Evolutionary conservation across 2,329 filamentous ascomycete genomes (phyloP).

Genomic region (Fusarium sp.): DNA sequence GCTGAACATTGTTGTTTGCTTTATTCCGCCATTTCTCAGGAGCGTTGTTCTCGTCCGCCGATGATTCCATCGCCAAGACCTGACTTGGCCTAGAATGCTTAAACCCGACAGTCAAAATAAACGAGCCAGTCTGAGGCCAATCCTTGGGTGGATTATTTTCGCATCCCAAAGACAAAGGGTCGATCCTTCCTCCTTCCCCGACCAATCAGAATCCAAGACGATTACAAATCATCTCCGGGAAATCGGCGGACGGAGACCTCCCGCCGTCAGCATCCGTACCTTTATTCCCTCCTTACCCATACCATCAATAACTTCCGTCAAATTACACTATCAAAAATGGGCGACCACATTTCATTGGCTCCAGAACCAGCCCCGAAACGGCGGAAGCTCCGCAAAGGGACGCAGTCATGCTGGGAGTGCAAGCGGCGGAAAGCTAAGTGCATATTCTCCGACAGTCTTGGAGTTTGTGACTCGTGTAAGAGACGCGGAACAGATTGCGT

Average conservation of each 20-base stretch:
- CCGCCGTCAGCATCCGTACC: not conserved
- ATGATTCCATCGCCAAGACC: not conserved
- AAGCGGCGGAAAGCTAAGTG: conserved; percentile 66
- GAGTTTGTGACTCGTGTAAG: conserved; percentile 59
- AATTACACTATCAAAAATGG: conserved; percentile 15
- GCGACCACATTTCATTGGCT: conserved; percentile 10
- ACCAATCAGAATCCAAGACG: not conserved
- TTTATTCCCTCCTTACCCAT: not conserved
- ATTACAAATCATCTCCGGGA: conserved; percentile 33
- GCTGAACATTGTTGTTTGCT: accelerated
- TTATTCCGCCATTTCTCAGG: conserved; percentile 8
- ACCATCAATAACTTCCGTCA: not conserved
- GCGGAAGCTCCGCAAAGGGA: conserved; percentile 63
- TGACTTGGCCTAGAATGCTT: not conserved
- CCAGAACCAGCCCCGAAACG: conserved; percentile 28
- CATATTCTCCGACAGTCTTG: conserved; percentile 54
- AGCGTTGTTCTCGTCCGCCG: not conserved
- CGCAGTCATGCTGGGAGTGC: conserved; percentile 69
- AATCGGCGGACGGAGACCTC: conserved; percentile 31
- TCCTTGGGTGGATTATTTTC: accelerated
- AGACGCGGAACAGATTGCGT: conserved; percentile 58
- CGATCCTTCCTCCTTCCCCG: accelerated
- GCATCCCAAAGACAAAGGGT: too few relatives aligned
- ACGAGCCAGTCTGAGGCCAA: accelerated
- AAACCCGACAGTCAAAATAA: not conserved